Evolutionary conservation across 2,329 filamentous ascomycete genomes (phyloP).

Genomic region (Colletotrichum abscissum): DNA sequence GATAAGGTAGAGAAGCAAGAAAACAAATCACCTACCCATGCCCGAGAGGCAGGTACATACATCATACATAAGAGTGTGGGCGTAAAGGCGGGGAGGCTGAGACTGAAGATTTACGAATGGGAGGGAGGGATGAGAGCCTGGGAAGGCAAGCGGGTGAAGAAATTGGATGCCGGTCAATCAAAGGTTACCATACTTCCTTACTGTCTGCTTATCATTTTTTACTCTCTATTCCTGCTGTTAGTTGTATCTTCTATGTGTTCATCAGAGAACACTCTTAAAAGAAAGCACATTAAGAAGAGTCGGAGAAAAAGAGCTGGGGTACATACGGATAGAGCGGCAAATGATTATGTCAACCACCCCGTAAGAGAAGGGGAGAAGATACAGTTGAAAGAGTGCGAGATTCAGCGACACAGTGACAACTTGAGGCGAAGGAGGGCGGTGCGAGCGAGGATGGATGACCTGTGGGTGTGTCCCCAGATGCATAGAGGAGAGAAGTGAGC

Average conservation of each 20-base stretch:
- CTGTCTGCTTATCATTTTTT: too few relatives aligned
- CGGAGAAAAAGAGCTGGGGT: too few relatives aligned
- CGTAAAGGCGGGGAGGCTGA: slow-evolving; percentile 5
- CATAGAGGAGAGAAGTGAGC: background rate
- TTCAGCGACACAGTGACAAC: background rate
- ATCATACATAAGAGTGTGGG: background rate
- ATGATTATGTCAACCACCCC: too few relatives aligned
- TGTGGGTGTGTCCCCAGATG: slow-evolving; percentile 2
- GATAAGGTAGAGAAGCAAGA: background rate
- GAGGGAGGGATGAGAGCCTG: background rate
- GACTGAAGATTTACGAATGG: background rate
- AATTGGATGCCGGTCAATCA: too few relatives aligned
- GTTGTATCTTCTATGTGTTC: too few relatives aligned
- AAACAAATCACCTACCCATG: background rate
- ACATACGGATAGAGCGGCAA: too few relatives aligned
- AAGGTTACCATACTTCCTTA: too few relatives aligned
- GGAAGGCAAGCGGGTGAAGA: too few relatives aligned
- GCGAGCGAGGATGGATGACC: background rate
- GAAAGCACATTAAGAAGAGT: too few relatives aligned
- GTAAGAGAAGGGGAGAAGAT: background rate
- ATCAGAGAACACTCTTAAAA: too few relatives aligned
- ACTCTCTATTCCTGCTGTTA: too few relatives aligned
- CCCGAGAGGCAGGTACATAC: background rate
- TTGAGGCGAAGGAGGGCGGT: slow-evolving; percentile 2
- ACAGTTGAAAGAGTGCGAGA: background rate